phyloP scores from a whole-genome alignment of 225 moss, liverwort and hornwort genomes.

The Physcomitrium patens region DNA sequence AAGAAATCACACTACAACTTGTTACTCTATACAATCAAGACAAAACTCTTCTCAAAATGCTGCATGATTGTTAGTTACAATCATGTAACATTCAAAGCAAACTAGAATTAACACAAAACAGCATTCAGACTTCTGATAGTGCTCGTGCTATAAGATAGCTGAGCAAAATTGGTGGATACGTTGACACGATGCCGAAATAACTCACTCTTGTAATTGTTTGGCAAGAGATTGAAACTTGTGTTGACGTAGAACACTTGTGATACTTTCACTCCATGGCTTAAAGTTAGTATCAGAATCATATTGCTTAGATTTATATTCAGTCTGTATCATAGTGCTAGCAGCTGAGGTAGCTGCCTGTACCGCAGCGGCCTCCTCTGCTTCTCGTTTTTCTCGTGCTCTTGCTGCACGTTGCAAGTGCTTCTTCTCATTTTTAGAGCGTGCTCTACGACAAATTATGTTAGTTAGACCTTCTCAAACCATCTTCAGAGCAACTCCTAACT shows the following conservation, averaged over 20 bases:
- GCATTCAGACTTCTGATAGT: conserved; percentile 12
- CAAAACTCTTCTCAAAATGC: neutral
- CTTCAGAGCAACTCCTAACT: conserved; percentile 12
- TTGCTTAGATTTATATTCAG: conserved; percentile 32
- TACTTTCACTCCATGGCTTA: conserved; percentile 40
- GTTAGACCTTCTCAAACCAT: conserved; percentile 12
- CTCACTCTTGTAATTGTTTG: conserved; percentile 53
- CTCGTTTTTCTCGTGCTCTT: conserved; percentile 54
- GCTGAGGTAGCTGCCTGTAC: conserved; percentile 39
- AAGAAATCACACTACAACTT: neutral
- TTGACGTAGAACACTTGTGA: conserved; percentile 31
- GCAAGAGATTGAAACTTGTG: conserved; percentile 40
- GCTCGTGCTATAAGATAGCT: neutral
- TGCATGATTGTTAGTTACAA: neutral
- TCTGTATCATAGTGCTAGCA: conserved; percentile 25
- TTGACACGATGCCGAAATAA: conserved; percentile 17
- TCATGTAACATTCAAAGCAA: conserved; percentile 3
- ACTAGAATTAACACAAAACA: neutral
- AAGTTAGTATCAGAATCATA: conserved; percentile 25
- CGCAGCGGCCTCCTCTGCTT: conserved; percentile 51
- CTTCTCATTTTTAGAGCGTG: conserved; percentile 59
- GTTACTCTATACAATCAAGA: neutral
- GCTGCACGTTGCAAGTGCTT: conserved; percentile 61
- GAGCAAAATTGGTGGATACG: neutral
- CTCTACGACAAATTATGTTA: conserved; percentile 32